A percentile compares a stretch with the other conserved stretches of the same genome.
phyloP scores from a whole-genome alignment of 2,329 filamentous ascomycete genomes.

The Colletotrichum falcatum region DNA sequence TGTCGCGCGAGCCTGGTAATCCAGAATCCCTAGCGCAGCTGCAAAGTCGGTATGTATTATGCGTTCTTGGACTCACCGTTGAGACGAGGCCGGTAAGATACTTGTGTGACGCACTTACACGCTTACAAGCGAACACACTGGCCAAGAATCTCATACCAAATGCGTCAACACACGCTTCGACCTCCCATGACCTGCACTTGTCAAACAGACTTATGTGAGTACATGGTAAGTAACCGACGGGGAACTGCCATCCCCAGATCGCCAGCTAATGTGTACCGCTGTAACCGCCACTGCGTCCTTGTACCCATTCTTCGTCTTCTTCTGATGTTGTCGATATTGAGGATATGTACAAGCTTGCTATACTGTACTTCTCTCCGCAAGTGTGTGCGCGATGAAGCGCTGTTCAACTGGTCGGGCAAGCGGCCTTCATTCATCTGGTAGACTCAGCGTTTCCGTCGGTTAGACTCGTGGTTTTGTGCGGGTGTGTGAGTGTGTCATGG shows the following conservation, averaged over 20 bases:
- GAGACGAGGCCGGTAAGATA: background rate
- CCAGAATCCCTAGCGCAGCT: constrained; percentile 8
- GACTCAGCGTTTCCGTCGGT: background rate
- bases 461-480: constrained; percentile 3
- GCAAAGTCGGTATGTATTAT: constrained; percentile 19
- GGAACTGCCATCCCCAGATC: constrained; percentile 7
- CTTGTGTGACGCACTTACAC: background rate
- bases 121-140: constrained; percentile 7
- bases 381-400: background rate
- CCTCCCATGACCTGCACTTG: constrained; percentile 29
- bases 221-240: constrained; percentile 32
- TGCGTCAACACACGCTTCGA: constrained; percentile 5
- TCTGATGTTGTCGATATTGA: background rate
- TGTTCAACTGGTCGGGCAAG: background rate
- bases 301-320: background rate
- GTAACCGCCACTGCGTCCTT: constrained; percentile 7
- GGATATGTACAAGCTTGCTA: background rate
- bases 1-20: constrained; percentile 12
- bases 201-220: constrained; percentile 31
- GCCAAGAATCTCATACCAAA: background rate
- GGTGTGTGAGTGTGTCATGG: constrained; percentile 3
- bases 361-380: background rate
- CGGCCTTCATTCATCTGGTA: background rate
- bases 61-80: constrained; percentile 11
- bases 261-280: constrained; percentile 27